A percentile compares a stretch with the other conserved stretches of the same genome.
These are phyloP conservation scores for Magnolia officinalis DNA, from an alignment of 164 flowering plant species.

Conservation along the genomic window DNA sequence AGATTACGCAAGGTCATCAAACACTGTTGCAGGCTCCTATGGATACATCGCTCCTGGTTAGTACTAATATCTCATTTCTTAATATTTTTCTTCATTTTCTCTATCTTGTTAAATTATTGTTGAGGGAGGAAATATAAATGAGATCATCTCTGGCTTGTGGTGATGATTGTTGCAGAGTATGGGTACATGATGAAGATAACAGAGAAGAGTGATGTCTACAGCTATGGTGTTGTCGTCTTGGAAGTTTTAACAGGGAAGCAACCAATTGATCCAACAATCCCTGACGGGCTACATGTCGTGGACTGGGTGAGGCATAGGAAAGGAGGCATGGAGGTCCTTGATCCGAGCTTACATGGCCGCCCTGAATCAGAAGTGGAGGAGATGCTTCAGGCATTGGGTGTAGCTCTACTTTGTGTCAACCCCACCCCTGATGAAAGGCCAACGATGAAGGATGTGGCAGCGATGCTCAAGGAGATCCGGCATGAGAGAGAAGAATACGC, in stretches of 20 bases:
- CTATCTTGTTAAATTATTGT: neutral
- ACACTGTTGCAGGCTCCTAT: constrained; percentile 75
- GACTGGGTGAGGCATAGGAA: constrained; percentile 81
- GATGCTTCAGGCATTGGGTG: constrained; percentile 87
- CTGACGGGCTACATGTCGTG: constrained; percentile 77
- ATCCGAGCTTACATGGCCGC: constrained; percentile 38
- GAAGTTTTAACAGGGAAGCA: constrained; percentile 91
- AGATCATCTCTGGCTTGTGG: neutral
- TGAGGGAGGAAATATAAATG: neutral
- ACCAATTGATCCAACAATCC: constrained; percentile 89
- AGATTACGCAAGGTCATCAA: constrained; percentile 58
- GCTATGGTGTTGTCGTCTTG: constrained; percentile 80
- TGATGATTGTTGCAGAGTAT: constrained; percentile 50
- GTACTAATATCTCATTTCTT: constrained; percentile 2
- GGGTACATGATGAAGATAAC: constrained; percentile 86
- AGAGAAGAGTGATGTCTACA: constrained; percentile 91
- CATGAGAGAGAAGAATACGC: constrained; percentile 62
- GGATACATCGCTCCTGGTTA: constrained; percentile 90
- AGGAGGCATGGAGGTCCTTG: constrained; percentile 51
- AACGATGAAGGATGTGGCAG: constrained; percentile 88
- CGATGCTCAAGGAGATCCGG: constrained; percentile 89
- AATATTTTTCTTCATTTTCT: neutral
- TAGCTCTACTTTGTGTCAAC: constrained; percentile 74
- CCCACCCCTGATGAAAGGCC: constrained; percentile 81
- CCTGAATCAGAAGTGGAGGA: constrained; percentile 70